These are phyloP conservation scores for Teunomyces lycoperdinae DNA, from an alignment of 805 yeast species.

Conservation along the genomic window DNA sequence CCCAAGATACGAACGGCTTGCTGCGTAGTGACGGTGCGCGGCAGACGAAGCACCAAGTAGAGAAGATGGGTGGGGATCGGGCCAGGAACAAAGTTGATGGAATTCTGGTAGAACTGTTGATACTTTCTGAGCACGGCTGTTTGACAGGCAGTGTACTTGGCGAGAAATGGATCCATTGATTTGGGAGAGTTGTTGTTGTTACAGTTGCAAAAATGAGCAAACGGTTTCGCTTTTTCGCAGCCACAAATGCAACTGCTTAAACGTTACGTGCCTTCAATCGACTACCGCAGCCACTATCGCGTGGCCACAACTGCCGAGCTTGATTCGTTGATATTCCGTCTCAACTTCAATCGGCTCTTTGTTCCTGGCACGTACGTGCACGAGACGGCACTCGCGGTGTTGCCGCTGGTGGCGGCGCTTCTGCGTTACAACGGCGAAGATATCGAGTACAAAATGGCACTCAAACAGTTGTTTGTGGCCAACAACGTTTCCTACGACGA, in stretches of 20 bases:
- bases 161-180: neutral
- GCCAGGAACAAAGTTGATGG: neutral
- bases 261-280: neutral
- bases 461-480: conserved; percentile 6
- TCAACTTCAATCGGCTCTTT: neutral
- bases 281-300: neutral
- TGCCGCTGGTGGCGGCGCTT: neutral
- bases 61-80: conserved; percentile 2
- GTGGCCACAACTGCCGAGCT: neutral
- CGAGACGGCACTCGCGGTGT: neutral
- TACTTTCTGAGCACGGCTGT: neutral
- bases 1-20: neutral
- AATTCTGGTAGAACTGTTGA: neutral
- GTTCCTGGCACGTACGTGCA: neutral
- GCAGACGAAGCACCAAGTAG: conserved; percentile 1
- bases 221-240: neutral
- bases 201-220: too few relatives aligned
- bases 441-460: conserved; percentile 7
- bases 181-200: too few relatives aligned
- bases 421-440: neutral
- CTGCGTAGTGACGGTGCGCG: neutral
- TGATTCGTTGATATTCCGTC: neutral
- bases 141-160: neutral
- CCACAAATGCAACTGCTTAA: conserved; percentile 1
- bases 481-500: conserved; percentile 8